Conservation (phyloP, 371 early-diverging fungal species). For the Rhizopus sp. region DNA sequence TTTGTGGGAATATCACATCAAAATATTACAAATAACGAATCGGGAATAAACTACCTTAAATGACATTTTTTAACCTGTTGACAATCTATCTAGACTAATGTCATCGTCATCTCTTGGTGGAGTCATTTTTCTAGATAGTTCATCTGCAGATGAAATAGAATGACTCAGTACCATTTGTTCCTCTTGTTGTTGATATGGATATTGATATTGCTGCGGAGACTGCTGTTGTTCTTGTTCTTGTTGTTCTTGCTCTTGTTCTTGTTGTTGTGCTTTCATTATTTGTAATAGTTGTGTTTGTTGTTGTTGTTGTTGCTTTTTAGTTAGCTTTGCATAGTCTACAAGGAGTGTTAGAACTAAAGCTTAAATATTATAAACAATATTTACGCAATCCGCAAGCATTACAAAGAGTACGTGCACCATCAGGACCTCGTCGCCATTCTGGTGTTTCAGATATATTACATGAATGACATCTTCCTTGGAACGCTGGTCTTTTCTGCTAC, state of each 20-base stretch:
- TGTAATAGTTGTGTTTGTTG: too few species aligned
- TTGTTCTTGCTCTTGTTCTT: constrained; percentile 1
- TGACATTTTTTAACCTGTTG: too few species aligned
- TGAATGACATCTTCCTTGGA: constrained; percentile 58
- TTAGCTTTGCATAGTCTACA: constrained; percentile 26
- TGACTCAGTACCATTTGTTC: too few species aligned
- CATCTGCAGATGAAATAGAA: too few species aligned
- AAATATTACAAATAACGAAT: too few species aligned
- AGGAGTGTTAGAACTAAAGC: background rate
- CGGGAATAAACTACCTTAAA: too few species aligned
- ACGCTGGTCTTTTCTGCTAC: constrained; percentile 39
- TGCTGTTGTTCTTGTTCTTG: background rate
- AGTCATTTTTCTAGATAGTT: too few species aligned
- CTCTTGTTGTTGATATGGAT: too few species aligned
- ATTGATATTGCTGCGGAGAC: too few species aligned
- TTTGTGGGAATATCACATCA: too few species aligned
- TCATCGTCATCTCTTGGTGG: too few species aligned
- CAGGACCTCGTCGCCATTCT: constrained; percentile 73
- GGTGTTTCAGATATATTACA: constrained; percentile 70
- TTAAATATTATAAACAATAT: constrained; percentile 15
- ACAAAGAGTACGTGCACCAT: constrained; percentile 68
- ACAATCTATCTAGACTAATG: too few species aligned
- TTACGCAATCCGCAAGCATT: constrained; percentile 72
- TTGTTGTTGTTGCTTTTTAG: background rate
- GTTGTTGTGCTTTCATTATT: constrained; percentile 18